These are phyloP conservation scores for Sindora glabra DNA, from an alignment of 306 rosid species.

Conservation along the genomic window DNA sequence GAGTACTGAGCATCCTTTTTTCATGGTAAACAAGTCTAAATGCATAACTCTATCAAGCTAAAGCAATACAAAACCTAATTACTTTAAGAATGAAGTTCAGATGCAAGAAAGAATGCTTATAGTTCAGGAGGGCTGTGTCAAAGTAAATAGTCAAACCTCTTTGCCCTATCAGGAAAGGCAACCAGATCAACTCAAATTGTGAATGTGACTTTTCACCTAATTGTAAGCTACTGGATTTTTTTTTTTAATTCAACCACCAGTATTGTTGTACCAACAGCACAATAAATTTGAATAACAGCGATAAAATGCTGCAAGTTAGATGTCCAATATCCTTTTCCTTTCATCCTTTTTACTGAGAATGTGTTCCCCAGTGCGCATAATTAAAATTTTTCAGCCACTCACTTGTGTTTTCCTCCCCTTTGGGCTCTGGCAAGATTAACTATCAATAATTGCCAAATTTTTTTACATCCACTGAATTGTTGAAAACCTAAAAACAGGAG, in stretches of 20 bases:
- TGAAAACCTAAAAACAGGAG: neutral
- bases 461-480: neutral
- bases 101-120: conserved; percentile 5
- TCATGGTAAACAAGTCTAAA: neutral
- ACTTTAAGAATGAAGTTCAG: neutral
- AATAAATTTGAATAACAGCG: neutral
- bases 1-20: conserved; percentile 17
- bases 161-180: neutral
- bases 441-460: conserved; percentile 11
- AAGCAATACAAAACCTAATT: conserved; percentile 6
- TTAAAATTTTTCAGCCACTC: neutral
- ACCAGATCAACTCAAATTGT: neutral
- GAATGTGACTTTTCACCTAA: neutral
- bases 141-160: neutral
- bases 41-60: conserved; percentile 13
- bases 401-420: neutral
- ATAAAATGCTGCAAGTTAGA: neutral
- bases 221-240: neutral
- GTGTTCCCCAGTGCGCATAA: neutral
- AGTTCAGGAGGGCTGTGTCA: conserved; percentile 3
- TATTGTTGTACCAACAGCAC: neutral
- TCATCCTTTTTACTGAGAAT: no score
- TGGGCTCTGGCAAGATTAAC: neutral
- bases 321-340: no score
- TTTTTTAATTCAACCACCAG: neutral